phyloP scores from a whole-genome alignment of 2,329 filamentous ascomycete genomes.

The Penicillium sp. region DNA sequence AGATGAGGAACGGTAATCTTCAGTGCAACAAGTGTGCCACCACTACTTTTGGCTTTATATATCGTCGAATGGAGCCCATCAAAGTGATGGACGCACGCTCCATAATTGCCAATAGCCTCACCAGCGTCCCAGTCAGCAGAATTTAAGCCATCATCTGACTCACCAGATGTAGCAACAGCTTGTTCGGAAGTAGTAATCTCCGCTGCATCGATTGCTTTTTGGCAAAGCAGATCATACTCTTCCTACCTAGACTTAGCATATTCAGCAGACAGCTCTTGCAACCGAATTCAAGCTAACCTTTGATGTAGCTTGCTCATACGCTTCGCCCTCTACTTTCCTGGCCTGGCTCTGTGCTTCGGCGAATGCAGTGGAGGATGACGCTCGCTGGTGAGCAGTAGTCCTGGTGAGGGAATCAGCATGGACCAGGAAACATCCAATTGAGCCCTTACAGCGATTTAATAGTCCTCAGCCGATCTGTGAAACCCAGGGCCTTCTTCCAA shows the following conservation, averaged over 20 bases:
- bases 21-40: conserved; percentile 65
- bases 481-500: conserved; percentile 61
- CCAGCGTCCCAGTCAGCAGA: conserved; percentile 37
- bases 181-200: conserved; percentile 29
- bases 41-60: conserved; percentile 66
- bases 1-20: conserved; percentile 82
- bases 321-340: conserved; percentile 63
- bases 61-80: conserved; percentile 82
- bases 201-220: conserved; percentile 43
- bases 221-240: conserved; percentile 56
- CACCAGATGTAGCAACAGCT: conserved; percentile 25
- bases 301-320: conserved; percentile 43
- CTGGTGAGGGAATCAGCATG: conserved; percentile 40
- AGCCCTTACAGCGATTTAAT: conserved; percentile 66
- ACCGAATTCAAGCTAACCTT: conserved; percentile 33
- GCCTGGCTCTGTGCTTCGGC: conserved; percentile 62
- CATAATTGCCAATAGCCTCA: conserved; percentile 59
- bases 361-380: conserved; percentile 50
- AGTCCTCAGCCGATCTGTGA: conserved; percentile 65
- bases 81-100: conserved; percentile 59
- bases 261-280: not conserved
- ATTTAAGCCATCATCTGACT: conserved; percentile 28
- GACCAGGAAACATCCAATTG: not conserved
- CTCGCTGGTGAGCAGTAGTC: conserved; percentile 54
- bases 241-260: conserved; percentile 51